These are phyloP conservation scores for Hyphopichia pseudoburtonii DNA, from an alignment of 1,139 yeast genomes.

Conservation along the genomic window DNA sequence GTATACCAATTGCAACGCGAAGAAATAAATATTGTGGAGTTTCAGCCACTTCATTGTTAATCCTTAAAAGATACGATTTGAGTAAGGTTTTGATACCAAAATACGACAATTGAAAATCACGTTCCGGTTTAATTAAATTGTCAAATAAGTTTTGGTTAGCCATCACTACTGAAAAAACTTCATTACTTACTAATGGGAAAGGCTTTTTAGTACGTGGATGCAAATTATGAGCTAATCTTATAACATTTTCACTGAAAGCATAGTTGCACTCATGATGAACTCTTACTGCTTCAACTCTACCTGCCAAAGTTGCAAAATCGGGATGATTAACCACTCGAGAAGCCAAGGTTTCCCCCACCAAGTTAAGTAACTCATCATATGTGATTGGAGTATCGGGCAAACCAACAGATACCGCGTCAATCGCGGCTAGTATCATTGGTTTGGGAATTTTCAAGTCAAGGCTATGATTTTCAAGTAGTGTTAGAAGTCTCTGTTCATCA, in stretches of 20 bases:
- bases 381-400: constrained; percentile 33
- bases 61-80: constrained; percentile 43
- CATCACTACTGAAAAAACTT: constrained; percentile 29
- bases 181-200: constrained; percentile 21
- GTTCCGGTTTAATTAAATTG: constrained; percentile 29
- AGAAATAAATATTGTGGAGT: constrained; percentile 52
- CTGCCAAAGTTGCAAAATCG: constrained; percentile 48
- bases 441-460: constrained; percentile 19
- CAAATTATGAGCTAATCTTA: constrained; percentile 15
- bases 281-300: constrained; percentile 39
- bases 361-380: constrained; percentile 32
- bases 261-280: constrained; percentile 27
- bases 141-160: constrained; percentile 35
- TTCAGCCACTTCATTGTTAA: constrained; percentile 39
- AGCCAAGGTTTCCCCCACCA: constrained; percentile 47
- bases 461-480: constrained; percentile 16
- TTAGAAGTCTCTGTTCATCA: constrained; percentile 12
- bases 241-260: constrained; percentile 36
- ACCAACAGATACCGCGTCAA: constrained; percentile 21
- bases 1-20: constrained; percentile 56
- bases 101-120: constrained; percentile 46
- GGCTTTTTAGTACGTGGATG: constrained; percentile 12
- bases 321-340: constrained; percentile 46
- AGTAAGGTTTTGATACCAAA: constrained; percentile 56
- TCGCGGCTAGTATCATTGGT: constrained; percentile 22